Evolutionary conservation across 805 yeast genomes (phyloP).

Genomic region (Saccharomyces eubayanus): DNA sequence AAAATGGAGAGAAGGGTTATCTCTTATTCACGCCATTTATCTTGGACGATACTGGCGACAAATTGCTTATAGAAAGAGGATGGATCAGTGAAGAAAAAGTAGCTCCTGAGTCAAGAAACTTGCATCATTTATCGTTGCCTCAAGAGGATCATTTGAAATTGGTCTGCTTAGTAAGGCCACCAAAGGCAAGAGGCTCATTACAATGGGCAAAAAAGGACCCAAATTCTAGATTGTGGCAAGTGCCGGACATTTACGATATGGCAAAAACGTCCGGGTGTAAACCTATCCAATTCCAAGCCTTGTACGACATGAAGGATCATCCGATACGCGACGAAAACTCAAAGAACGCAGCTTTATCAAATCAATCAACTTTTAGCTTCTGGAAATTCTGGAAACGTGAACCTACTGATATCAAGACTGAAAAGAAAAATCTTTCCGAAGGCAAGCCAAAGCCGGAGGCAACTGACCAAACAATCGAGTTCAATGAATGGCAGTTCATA

Average conservation of each 20-base stretch:
- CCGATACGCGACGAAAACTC: conserved; percentile 13
- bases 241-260: conserved; percentile 78
- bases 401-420: neutral
- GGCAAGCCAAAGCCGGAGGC: neutral
- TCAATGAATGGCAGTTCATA: conserved; percentile 49
- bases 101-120: conserved; percentile 46
- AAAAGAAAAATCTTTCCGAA: neutral
- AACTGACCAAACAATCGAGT: conserved; percentile 30
- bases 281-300: conserved; percentile 69
- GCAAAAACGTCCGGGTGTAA: conserved; percentile 47
- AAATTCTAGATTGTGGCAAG: conserved; percentile 62
- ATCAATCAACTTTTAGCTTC: conserved; percentile 2
- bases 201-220: conserved; percentile 66
- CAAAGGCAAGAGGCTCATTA: conserved; percentile 51
- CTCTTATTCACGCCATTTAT: conserved; percentile 73
- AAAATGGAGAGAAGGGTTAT: conserved; percentile 69
- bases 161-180: conserved; percentile 63
- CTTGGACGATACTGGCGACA: conserved; percentile 50
- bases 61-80: conserved; percentile 79
- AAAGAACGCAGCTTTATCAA: neutral
- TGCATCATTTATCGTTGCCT: conserved; percentile 67
- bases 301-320: conserved; percentile 59
- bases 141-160: conserved; percentile 52
- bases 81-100: conserved; percentile 72
- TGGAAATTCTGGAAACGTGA: conserved; percentile 28